Conservation (phyloP, 2,329 filamentous ascomycete species). For the Trichothecium sympodiale region DNA sequence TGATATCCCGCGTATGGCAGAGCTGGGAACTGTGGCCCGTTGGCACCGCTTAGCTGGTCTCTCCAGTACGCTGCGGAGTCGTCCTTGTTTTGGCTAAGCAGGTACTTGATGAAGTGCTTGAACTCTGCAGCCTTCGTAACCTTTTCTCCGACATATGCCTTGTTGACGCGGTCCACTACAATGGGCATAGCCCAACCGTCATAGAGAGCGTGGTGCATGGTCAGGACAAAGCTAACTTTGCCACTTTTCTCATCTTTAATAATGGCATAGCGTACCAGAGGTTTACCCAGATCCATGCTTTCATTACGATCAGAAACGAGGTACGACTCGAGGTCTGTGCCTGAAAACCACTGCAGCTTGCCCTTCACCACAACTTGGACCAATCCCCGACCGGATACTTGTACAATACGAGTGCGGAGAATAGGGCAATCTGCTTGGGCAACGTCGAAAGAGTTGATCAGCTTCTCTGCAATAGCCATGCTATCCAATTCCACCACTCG, state of each 20-base stretch:
- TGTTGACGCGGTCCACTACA: slow-evolving; percentile 35
- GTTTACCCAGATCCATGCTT: slow-evolving; percentile 31
- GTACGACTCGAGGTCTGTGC: slow-evolving; percentile 25
- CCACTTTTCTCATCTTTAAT: slow-evolving; percentile 19
- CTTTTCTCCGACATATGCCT: slow-evolving; percentile 24
- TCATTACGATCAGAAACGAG: slow-evolving; percentile 27
- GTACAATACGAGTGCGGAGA: slow-evolving; percentile 37
- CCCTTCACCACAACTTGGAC: slow-evolving; percentile 35
- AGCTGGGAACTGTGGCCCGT: slow-evolving; percentile 34
- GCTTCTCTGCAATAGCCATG: slow-evolving; percentile 20
- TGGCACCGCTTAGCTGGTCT: slow-evolving; percentile 31
- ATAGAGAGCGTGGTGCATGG: slow-evolving; percentile 45
- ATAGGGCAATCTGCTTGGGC: slow-evolving; percentile 27
- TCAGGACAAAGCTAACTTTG: slow-evolving; percentile 35
- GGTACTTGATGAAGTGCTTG: slow-evolving; percentile 38
- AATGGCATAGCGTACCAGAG: slow-evolving; percentile 34
- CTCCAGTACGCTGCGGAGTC: slow-evolving; percentile 35
- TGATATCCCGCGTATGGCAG: slow-evolving; percentile 37
- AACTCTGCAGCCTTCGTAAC: slow-evolving; percentile 27
- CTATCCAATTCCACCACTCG: slow-evolving; percentile 30
- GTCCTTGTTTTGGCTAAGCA: slow-evolving; percentile 24
- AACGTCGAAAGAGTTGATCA: slow-evolving; percentile 30
- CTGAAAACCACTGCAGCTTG: slow-evolving; percentile 22
- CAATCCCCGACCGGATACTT: slow-evolving; percentile 29
- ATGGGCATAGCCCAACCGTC: slow-evolving; percentile 46